Base-by-base conservation (phyloP, 495 filamentous ascomycete species). In the Jackrogersella minutella region DNA sequence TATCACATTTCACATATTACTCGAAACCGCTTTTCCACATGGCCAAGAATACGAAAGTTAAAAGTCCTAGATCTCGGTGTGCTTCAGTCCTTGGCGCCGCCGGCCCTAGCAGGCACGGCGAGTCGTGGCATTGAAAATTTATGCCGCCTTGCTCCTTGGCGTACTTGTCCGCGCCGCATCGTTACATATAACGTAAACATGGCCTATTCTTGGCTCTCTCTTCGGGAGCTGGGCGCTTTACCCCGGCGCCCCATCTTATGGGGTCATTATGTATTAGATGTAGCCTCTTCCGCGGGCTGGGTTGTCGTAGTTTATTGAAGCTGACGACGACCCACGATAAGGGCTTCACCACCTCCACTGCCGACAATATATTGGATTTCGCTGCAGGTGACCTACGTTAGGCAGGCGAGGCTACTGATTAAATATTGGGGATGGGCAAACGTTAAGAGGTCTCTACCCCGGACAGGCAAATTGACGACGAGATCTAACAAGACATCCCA, bases 401-500 rank as follows among this genome's bases (percentile, higher is more conserved):
- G 46, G 46, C 21, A 37, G 40, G 50, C 49, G 21, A 62, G 58
- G 57, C 40, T 53, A 34, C 47, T n/a, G 34, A 22, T 13, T 16
- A 3, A 30, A 30, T 7, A 49, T 31, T 46, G 31, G 24, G 44
- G 44, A 16, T 24, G 21, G n/a, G 22, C n/a, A 9, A 21, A 11
- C 26, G 31, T 24, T 11, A 21, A 16, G 44, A 28, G 44, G 31
- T 16, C 24, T 31, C 26, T 24, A 63, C 40, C 47, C 58, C 41
- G 30, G 40, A 50, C 49, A 39, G 31, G 58, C 52, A 68, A 62
- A 62, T 47, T 58, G 47, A 44, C 44, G 36, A 59, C 47, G 41
- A 68, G 53, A 68, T 68, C 65, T 64, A 34, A 40, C 39, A 46
- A 46, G 30, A 55, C 59, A 60, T 64, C 47, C 59, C 30, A 68